Evolutionary conservation across 1,139 yeast genomes (phyloP), one percentile per base, ranked within the genome.

Genomic region (Geotrichum fermentans): DNA sequence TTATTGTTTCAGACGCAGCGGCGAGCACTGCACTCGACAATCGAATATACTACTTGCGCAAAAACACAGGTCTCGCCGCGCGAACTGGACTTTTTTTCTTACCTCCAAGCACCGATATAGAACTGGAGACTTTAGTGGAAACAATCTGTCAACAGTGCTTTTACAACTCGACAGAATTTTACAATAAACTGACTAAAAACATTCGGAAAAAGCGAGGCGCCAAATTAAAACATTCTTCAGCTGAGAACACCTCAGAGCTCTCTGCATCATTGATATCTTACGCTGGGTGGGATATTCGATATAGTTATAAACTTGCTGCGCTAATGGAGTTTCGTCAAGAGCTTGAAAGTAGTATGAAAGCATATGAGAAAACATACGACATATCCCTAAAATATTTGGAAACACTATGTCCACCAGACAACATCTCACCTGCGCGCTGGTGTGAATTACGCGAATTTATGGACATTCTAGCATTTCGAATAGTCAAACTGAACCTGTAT

Each of bases 391-490:
- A 68, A 45, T 58, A 71, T 14, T 64, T 73, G 41, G 72, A 66
- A 37, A 43, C 59, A 1, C 41, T 67, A 8, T 52, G 52, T 43
- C 59, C 59, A 22, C n/a, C 45, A 24, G 44, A 48, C 20, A 41
- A 44, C 43, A 21, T 46, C n/a, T n/a, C 51, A 20, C 52, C 56
- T 16, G 33, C 55, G 6, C 55, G 69, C 7, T 77, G 80, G 79
- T 52, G 53, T 1, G 70, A 75, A 36, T 66, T 74, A 7, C 63
- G 87, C 38, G 61, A 61, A 13, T 64, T 83, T 41, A 63, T 83
- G 11, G 95, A 87, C 61, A 61, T 77, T 1, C 61, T 78, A 6
- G 83, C 84, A 0, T 72, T 82, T 50, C 85, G 82, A 56, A 79
- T 84, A 13, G 77, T 79, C 3, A 73, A 85, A 54, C 72, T 81